Percentiles rank a stretch among this genome's conserved stretches.
Evolutionary conservation across 225 moss, liverwort and hornwort species (phyloP).

Genomic region (Thuidium tamariscinum): DNA sequence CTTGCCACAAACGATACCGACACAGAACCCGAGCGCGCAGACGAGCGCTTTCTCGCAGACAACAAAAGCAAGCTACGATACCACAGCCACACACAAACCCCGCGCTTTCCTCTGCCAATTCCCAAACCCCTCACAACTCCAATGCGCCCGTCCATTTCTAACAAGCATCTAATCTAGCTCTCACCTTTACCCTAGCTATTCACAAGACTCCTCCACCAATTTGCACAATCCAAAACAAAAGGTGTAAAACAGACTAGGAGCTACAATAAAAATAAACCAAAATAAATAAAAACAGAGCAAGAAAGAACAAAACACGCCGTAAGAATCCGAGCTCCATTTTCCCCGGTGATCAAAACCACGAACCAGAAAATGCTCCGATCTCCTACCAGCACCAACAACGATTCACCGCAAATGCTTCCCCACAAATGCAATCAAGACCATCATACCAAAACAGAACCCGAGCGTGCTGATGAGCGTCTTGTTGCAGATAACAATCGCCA

Average conservation of each 20-base stretch:
- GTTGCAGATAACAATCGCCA: constrained; percentile 65
- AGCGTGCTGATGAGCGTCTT: constrained; percentile 53
- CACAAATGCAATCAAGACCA: neutral
- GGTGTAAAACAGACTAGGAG: neutral
- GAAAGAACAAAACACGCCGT: neutral
- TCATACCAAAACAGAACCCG: constrained; percentile 50
- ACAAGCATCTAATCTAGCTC: neutral
- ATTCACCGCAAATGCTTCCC: neutral
- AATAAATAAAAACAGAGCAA: neutral
- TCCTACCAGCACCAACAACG: neutral
- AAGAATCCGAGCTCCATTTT: neutral
- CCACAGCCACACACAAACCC: constrained; percentile 28
- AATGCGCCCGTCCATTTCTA: neutral
- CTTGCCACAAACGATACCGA: constrained; percentile 9
- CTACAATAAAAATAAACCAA: neutral
- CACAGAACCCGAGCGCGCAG: constrained; percentile 33
- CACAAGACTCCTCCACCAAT: neutral
- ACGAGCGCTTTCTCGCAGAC: constrained; percentile 38
- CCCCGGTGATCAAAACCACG: neutral
- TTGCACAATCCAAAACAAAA: neutral
- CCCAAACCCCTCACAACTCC: neutral
- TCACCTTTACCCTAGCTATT: neutral
- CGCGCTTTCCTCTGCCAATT: neutral
- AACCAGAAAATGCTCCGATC: neutral
- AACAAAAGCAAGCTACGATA: constrained; percentile 34